Evolutionary conservation across 2,329 filamentous ascomycete genomes (phyloP), one percentile per base, ranked within the genome.

Genomic region (Xylariaceae sp.): DNA sequence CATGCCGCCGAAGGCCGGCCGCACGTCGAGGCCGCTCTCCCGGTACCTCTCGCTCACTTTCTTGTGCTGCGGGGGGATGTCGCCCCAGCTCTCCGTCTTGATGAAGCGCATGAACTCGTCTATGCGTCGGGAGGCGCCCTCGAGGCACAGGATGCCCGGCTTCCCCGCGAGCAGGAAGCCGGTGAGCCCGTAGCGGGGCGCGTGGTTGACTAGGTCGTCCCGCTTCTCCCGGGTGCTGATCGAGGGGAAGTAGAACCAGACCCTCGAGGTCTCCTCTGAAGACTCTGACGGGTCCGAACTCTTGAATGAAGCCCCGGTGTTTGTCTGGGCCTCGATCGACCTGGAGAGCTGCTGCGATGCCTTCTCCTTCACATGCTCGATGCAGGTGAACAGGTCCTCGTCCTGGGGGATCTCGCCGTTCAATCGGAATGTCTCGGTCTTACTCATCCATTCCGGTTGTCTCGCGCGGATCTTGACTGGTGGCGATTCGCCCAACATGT

Each of bases 161-260:
- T 79, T 79, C 0, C 75, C 75, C 0, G 75, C 74, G 12, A 75
- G 58, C 3, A 78, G 63, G 43, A 79, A 78, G 0, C 75, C 75
- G 0, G 73, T 77, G 1, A 79, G 60, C 3, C 48, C 53, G 48
- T 75, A 75, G 0, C 48, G 43, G 0, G 72, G 67, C 0, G 72
- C 72, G 36, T 72, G 56, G 35, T 61, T 64, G 28, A 78, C 65
- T 26, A 78, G 55, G 42, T 79, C 73, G 42, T 71, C 64, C 29
- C 75, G 62, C 45, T 78, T 79, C 29, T 65, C 63, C 3, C 75
- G 67, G 0, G 74, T 78, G 25, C 67, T 72, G 34, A 79, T 68
- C 1, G 72, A 77, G 0, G 74, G 74, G 40, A 79, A 77, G 52
- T 78, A 78, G 47, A 78, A 78, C 74, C 74, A 78, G 1, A 71